Conservation (phyloP, 495 filamentous ascomycete genomes). For the Staphylotrichum tortipilum region DNA sequence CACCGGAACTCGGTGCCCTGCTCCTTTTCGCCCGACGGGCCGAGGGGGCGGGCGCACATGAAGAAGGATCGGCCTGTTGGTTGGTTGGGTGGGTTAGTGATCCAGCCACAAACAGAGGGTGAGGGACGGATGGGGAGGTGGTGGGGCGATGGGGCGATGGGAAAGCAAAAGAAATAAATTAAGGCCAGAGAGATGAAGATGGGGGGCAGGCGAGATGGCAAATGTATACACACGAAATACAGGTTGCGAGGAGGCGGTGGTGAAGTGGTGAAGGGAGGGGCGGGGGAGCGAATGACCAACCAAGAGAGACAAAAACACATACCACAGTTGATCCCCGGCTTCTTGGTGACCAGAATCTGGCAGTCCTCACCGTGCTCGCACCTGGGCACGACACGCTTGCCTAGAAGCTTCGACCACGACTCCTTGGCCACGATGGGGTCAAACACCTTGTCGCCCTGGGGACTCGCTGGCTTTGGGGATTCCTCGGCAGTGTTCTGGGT, state of each 20-base stretch:
- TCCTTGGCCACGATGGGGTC: conserved; percentile 70
- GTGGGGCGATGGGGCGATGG: background rate
- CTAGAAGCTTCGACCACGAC: conserved; percentile 79
- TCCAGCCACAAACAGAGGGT: no score
- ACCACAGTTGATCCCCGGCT: conserved; percentile 70
- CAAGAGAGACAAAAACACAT: conserved; percentile 21
- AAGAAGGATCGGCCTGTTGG: conserved; percentile 75
- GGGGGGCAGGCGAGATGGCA: no score
- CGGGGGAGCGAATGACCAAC: no score
- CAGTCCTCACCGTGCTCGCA: conserved; percentile 91
- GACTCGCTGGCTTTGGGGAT: background rate
- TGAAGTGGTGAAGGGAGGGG: background rate
- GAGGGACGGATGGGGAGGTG: background rate
- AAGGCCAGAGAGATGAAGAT: background rate
- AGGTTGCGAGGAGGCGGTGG: no score
- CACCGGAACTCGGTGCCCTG: conserved; percentile 77
- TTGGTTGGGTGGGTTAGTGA: no score
- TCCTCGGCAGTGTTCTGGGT: background rate
- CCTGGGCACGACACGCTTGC: conserved; percentile 59
- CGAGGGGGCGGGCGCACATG: conserved; percentile 73
- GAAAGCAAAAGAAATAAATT: background rate
- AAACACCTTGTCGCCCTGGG: conserved; percentile 35
- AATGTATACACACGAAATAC: no score
- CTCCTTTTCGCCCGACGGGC: conserved; percentile 76
- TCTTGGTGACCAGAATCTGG: conserved; percentile 71